Conservation (phyloP, 1,139 yeast species). For the Kodamaea alishanica region DNA sequence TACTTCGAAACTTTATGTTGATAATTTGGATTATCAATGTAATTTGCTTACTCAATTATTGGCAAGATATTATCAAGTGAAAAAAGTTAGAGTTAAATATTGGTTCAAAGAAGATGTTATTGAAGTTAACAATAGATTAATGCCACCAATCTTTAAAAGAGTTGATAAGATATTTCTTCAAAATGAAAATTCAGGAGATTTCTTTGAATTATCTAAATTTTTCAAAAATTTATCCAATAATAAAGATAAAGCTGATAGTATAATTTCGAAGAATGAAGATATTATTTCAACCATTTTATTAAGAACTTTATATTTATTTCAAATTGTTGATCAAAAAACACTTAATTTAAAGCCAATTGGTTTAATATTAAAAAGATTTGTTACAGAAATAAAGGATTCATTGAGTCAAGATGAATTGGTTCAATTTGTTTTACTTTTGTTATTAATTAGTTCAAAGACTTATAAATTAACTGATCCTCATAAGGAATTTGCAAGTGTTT, state of each 20-base stretch:
- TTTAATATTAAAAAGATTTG: conserved; percentile 39
- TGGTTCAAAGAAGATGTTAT: conserved; percentile 55
- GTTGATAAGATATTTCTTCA: conserved; percentile 15
- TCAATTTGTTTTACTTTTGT: conserved; percentile 42
- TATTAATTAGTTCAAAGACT: conserved; percentile 37
- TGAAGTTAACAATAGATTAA: conserved; percentile 50
- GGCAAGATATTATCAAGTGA: conserved; percentile 83
- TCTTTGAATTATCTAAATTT: conserved; percentile 34
- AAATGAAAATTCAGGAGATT: conserved; percentile 13
- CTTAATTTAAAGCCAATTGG: conserved; percentile 56
- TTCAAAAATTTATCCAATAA: conserved; percentile 23
- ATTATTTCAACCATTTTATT: conserved; percentile 57
- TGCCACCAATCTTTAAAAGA: conserved; percentile 43
- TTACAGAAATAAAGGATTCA: conserved; percentile 24
- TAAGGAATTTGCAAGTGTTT: conserved; percentile 34
- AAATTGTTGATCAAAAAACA: conserved; percentile 46
- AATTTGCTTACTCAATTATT: conserved; percentile 69
- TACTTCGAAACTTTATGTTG: conserved; percentile 40
- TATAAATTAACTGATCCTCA: conserved; percentile 28
- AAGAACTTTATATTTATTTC: conserved; percentile 56
- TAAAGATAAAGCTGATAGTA: conserved; percentile 13
- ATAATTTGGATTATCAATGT: conserved; percentile 56
- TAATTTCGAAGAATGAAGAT: conserved; percentile 45
- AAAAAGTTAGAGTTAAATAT: conserved; percentile 53
- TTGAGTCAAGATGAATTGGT: conserved; percentile 23